Conservation (phyloP, 164 flowering plant genomes). For the Stephania yunnanensis region DNA sequence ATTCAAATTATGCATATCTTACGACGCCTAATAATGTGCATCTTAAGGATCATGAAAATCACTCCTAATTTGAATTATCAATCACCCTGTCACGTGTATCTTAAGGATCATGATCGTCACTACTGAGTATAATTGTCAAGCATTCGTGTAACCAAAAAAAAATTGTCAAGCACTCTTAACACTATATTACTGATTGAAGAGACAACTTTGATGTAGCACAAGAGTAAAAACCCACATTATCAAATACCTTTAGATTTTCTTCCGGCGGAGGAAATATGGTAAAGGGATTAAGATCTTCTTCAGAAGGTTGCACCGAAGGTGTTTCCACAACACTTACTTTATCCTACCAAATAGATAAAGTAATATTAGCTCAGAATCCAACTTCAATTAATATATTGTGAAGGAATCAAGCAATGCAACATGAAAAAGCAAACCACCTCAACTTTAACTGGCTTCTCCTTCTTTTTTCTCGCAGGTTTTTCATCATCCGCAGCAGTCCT, state of each 20-base stretch:
- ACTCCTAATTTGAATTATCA: background rate
- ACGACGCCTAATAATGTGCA: background rate
- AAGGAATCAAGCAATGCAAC: background rate
- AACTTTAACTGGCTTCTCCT: slow-evolving; percentile 75
- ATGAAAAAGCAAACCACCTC: slow-evolving; percentile 33
- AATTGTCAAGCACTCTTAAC: background rate
- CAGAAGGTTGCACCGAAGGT: slow-evolving; percentile 42
- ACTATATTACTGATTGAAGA: background rate
- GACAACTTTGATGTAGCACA: background rate
- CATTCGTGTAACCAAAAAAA: too few relatives aligned
- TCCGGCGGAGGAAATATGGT: slow-evolving; percentile 75
- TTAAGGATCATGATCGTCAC: too few relatives aligned
- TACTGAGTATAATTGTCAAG: too few relatives aligned
- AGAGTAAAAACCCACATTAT: background rate
- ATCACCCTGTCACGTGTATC: too few relatives aligned
- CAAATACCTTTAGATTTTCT: slow-evolving; percentile 72
- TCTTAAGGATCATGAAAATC: background rate
- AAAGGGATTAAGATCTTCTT: slow-evolving; percentile 88
- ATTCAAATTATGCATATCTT: background rate
- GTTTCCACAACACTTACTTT: slow-evolving; percentile 27
- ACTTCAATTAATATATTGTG: background rate
- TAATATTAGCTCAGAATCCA: background rate
- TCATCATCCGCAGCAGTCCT: slow-evolving; percentile 90
- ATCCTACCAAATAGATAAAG: slow-evolving; percentile 29
- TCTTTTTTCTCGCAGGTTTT: slow-evolving; percentile 72